Evolutionary conservation across 768 basidiomycete genomes (phyloP).

Genomic region (Sarcomyxa edulis): DNA sequence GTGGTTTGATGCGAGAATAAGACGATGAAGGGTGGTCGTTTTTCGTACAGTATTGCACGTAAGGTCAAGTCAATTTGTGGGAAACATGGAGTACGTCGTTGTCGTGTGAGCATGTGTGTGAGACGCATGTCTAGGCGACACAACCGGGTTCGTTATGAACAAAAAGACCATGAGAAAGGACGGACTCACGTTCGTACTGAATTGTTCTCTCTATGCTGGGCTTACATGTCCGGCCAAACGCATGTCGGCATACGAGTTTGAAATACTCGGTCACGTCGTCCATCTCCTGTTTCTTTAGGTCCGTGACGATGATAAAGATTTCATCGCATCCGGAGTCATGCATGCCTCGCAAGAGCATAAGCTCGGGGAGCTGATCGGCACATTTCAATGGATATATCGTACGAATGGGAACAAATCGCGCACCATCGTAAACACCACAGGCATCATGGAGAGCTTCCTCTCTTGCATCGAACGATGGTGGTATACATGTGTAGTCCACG

Average conservation of each 20-base stretch:
- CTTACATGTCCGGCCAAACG: conserved; percentile 59
- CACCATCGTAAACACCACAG: conserved; percentile 79
- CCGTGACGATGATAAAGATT: conserved; percentile 73
- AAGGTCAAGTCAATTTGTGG: conserved; percentile 78
- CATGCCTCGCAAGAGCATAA: conserved; percentile 78
- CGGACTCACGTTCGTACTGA: conserved; percentile 60
- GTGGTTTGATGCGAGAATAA: conserved; percentile 78
- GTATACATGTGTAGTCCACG: conserved; percentile 79
- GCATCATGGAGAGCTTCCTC: conserved; percentile 70
- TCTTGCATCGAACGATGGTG: conserved; percentile 75
- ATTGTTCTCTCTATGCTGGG: conserved; percentile 64
- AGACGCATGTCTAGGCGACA: conserved; percentile 53
- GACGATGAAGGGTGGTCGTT: conserved; percentile 69
- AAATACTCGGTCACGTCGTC: conserved; percentile 78
- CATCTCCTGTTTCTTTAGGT: conserved; percentile 76
- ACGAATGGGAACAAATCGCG: conserved; percentile 11
- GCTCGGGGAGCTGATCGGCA: conserved; percentile 57
- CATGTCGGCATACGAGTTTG: conserved; percentile 63
- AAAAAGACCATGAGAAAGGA: conserved; percentile 3
- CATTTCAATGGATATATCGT: conserved; percentile 7
- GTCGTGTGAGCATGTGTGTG: conserved; percentile 58
- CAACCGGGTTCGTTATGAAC: conserved; percentile 4
- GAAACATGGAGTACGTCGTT: conserved; percentile 74
- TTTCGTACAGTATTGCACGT: conserved; percentile 72
- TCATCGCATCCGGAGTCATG: conserved; percentile 78